Percentiles rank a stretch among this genome's conserved stretches.
phyloP scores from a whole-genome alignment of 2,329 filamentous ascomycete genomes.

The Xylariaceae sp. region DNA sequence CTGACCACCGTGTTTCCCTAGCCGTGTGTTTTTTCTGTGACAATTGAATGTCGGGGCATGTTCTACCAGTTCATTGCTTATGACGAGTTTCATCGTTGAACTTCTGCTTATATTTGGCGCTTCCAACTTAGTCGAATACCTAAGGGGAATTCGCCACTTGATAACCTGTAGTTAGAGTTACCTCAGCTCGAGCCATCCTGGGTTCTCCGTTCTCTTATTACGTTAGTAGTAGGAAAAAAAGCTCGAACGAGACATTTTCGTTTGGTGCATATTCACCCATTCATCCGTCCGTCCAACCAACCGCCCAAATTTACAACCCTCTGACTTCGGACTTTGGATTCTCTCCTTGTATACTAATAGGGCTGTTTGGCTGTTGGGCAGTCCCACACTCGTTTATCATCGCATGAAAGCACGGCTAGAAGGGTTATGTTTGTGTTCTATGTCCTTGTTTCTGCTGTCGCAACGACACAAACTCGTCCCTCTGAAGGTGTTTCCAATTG shows the following conservation, averaged over 20 bases:
- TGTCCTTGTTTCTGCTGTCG: background rate
- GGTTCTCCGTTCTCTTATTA: background rate
- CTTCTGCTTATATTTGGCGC: background rate
- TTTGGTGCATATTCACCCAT: background rate
- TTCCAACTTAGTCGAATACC: background rate
- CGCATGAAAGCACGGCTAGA: background rate
- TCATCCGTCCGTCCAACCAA: background rate
- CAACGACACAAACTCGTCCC: background rate
- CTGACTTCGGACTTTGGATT: background rate
- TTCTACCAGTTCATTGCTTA: background rate
- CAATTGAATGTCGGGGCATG: background rate
- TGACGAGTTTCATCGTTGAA: background rate
- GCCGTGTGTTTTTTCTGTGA: background rate
- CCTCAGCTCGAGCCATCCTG: background rate
- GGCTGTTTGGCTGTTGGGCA: background rate
- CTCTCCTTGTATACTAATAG: background rate
- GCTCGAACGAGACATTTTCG: background rate
- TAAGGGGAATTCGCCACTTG: background rate
- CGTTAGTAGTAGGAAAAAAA: background rate
- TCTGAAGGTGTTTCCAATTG: background rate
- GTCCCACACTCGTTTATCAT: background rate
- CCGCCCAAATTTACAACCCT: too few species aligned
- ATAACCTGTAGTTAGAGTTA: background rate
- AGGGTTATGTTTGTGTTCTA: background rate
- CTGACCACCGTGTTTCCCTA: background rate